Base-by-base conservation (phyloP, 345 rosid species). In the Cardiospermum halicacabum region DNA sequence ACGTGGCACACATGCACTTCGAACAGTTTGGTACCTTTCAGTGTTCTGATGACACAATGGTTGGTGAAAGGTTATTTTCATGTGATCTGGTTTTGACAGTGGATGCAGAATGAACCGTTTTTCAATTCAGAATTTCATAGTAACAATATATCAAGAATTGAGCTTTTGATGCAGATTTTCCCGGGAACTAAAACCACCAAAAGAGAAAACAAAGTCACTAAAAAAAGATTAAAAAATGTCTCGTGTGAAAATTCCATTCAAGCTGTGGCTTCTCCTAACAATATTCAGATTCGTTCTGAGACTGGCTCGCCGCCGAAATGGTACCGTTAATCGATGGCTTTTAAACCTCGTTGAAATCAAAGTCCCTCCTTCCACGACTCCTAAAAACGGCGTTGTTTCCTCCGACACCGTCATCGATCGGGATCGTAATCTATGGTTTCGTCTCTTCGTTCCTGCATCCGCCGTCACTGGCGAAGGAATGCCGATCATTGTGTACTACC, bases 251-350 rank as follows among this genome's bases (percentile, higher is more conserved):
- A 15, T 40, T 40, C 47, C 47, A 12, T 11, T 40, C 4, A 40
- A 40, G 47, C 47, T 40, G 47, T 18, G 47, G 16, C 11, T 40
- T 18, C 47, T 40, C 47, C 16, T 40, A 11, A 13, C 66, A 53
- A 0, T 72, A 7, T 4, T 25, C 40, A 53, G 64, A 30, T 55
- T 45, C 60, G 1, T 59, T 7, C 18, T 65, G 1, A 62, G 64
- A 30, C 7, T 39, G 4, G 37, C 43, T 21, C 48, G 55, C 34
- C 76, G 76, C n/a, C 18, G 66, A 8, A 50, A 76, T 58, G 76
- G 80, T 60, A 68, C 70, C 24, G 3, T 76, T 12, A 76, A 76
- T 65, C 73, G 80, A 49, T 64, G 71, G 3, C 68, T 76, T 16
- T 15, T 56, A 18, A 48, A 4, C 59, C 31, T 72, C 70, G 9